Evolutionary conservation across 371 early-diverging fungal species (phyloP), one percentile per base, ranked within the genome.

Genomic region (Choanephora cucurbitarum): DNA sequence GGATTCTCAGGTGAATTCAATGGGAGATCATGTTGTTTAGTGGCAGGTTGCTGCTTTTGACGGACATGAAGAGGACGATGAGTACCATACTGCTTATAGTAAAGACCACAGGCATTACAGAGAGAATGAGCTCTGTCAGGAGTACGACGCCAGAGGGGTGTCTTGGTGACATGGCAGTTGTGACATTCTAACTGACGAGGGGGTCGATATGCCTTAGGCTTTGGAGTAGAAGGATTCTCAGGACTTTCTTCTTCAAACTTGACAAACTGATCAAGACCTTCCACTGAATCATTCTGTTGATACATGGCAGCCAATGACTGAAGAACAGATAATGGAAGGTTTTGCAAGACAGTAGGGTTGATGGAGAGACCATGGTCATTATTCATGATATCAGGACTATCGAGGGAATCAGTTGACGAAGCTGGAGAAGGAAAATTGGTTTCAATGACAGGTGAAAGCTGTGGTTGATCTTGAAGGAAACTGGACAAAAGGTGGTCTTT

Each of bases 21-120:
- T n/a, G n/a, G n/a, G n/a, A n/a, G n/a, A n/a, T n/a, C n/a, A n/a
- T n/a, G n/a, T n/a, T n/a, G n/a, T n/a, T n/a, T n/a, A n/a, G n/a
- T 55, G 46, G 51, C 28, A 31, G 59, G 22, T 58, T 48, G 48
- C n/a, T 52, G 69, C 59, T 84, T 84, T 60, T 81, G 80, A 40
- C 84, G 82, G 3, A 83, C 73, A 47, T 81, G 78, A 33, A 85
- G 64, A 7, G 91, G 92, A 23, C 89, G 83, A 54, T 90, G 88
- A 1, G 78, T 71, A 24, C 84, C 80, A 59, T 89, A 87, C 48
- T 86, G 87, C 74, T 89, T 90, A 52, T 75, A 86, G 70, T 89
- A 92, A n/a, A 89, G 72, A 34, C 90, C 90, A 66, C 93, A 92
- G 1, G 93, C 91, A 69, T 92, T 92, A 72, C 93, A 92, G 22